Base-by-base conservation (phyloP, 2,329 filamentous ascomycete genomes). In the Coniochaeta pulveracea region DNA sequence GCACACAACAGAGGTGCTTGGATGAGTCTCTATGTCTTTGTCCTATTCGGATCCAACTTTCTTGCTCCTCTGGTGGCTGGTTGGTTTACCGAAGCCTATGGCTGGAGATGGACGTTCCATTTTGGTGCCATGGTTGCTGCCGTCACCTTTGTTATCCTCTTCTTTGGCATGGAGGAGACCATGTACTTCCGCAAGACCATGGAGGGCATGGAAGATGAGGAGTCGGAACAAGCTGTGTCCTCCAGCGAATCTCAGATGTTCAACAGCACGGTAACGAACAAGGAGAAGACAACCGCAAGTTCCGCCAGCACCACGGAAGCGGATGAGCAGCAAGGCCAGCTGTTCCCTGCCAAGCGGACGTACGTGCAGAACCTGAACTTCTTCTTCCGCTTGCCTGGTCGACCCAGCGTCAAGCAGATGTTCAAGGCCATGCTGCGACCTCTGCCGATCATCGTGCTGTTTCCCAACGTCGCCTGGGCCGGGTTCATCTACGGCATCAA, bases 151-250 rank as follows among this genome's bases (percentile, higher is more conserved):
- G 43, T 75, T 12, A 58, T 72, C 40, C 50, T 68, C 2, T 74
- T 72, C 52, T 67, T 76, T 43, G 64, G 67, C 47, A 64, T 74
- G 57, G 72, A 76, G 47, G 72, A 76, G 48, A 74, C 72, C 5
- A 75, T 70, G 45, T 73, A 66, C 45, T 49, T 56, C 33, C 60
- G 64, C 10, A 35, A 47, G 5, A 55, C 53, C 6, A 34, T 51
- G 32, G 52, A 55, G 28, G 55, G 47, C 14, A 40, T 47, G 18
- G 43, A 42, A 31, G 24, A 39, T 14, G 37, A 39, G 9, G 10
- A 8, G 16, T 5, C 27, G 4, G 27, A 30, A 30, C 21, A 23
- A n/a, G 27, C n/a, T n/a, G 12, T 24, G 5, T 24, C 29, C 19
- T 5, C 6, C 6, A 3, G 16, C 11, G 19, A 16, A 14, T 18